A percentile compares a stretch with the other conserved stretches of the same genome.
phyloP scores from a whole-genome alignment of 352 stramenopile genomes.

The Phytophthora pinifolia region DNA sequence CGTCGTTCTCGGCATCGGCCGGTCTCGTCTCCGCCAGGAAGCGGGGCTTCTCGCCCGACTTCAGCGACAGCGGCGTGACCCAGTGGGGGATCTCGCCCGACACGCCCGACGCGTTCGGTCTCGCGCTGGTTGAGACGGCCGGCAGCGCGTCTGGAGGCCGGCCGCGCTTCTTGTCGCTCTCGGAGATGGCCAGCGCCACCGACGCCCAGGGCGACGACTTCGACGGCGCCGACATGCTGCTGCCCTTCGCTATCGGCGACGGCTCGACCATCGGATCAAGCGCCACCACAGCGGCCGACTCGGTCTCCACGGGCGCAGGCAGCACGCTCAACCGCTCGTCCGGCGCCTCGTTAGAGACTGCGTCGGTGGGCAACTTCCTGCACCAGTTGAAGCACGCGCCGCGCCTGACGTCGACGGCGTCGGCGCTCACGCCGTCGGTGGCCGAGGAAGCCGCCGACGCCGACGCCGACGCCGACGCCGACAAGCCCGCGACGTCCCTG shows the following conservation, averaged over 20 bases:
- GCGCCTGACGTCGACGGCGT: conserved; percentile 32
- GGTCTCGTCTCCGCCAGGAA: conserved; percentile 28
- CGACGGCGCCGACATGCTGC: conserved; percentile 36
- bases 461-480: conserved; percentile 8
- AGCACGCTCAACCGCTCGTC: conserved; percentile 21
- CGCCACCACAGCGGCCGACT: conserved; percentile 50
- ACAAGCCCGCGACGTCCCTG: conserved; percentile 20
- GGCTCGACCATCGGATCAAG: conserved; percentile 31
- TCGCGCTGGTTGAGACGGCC: conserved; percentile 42
- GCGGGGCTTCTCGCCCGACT: conserved; percentile 63
- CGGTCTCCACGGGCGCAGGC: conserved; percentile 26
- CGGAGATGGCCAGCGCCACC: conserved; percentile 8
- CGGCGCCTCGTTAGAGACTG: conserved; percentile 44
- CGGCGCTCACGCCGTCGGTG: not conserved
- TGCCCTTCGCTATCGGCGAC: conserved; percentile 72
- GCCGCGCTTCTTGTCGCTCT: conserved; percentile 47
- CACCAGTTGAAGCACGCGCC: conserved; percentile 81
- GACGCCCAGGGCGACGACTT: conserved; percentile 19
- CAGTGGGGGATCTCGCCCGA: conserved; percentile 73
- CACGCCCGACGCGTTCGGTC: conserved; percentile 60
- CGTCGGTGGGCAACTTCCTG: conserved; percentile 74
- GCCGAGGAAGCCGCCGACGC: not conserved
- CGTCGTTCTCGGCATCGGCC: conserved; percentile 18
- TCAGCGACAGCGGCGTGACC: conserved; percentile 52
- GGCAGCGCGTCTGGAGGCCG: conserved; percentile 24